Evolutionary conservation across 805 yeast genomes (phyloP), one percentile per base, ranked within the genome.

Genomic region (Scheffersomyces ergatensis): DNA sequence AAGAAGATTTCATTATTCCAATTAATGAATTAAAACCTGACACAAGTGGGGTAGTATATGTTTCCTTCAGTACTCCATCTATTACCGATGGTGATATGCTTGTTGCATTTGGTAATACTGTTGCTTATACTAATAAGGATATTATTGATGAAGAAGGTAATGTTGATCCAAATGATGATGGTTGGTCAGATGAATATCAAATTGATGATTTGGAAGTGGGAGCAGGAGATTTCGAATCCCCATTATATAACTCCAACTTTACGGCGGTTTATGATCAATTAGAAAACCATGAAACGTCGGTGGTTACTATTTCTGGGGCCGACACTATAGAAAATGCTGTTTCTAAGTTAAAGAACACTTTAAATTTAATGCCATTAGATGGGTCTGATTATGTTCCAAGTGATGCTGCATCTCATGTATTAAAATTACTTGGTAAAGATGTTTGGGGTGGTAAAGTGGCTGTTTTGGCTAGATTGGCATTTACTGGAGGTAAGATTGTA

Each of bases 141-240:
- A 71, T 86, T 49, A 85, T 88, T 51, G 82, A 88, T 36, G 74
- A 77, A 8, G 82, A 89, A 13, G 82, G 82, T 16, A 78, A 76
- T 46, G 76, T 84, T 37, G 77, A 76, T 44, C 83, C 77, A 34
- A 80, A 76, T 36, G 83, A 71, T 39, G 95, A 85, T 49, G 97
- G 97, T 14, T 87, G 83, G 75, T 85, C 85, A 49, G 98, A 93
- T 63, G 96, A 90, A 64, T 93, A 92, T 65, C 93, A 84, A 60
- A 78, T 93, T 49, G 97, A 89, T 63, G 85, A 83, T 43, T 71
- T 89, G 54, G 80, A 78, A 43, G 60, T 92, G 41, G 65, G 66
- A 6, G 81, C 93, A 8, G 96, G 96, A 27, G 97, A 89, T 60
- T 92, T 82, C 64, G 73, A 89, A 43, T 65, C 70, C 40, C 95